A percentile compares a stretch with the other conserved stretches of the same genome.
Evolutionary conservation across 2,329 filamentous ascomycete genomes (phyloP).

Genomic region (Blastomyces gilchristii): DNA sequence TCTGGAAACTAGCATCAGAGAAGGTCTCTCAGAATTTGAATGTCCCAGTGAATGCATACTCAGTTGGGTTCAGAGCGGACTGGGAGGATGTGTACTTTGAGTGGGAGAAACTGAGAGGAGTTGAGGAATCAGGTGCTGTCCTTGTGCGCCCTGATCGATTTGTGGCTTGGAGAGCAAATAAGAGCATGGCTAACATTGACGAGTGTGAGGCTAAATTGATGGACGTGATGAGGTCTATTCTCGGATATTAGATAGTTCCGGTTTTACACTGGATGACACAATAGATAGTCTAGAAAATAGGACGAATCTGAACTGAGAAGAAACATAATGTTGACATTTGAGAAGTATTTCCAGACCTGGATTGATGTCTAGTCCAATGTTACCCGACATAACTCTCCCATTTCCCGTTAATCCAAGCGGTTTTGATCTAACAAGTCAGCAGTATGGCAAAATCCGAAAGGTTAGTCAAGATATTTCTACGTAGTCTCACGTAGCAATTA

Average conservation of each 20-base stretch:
- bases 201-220: conserved; percentile 17
- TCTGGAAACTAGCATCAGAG: neutral
- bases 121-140: conserved; percentile 49
- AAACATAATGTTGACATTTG: neutral
- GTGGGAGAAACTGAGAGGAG: conserved; percentile 45
- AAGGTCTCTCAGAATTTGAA: conserved; percentile 25
- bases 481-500: neutral
- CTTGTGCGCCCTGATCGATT: conserved; percentile 51
- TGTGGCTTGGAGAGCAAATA: conserved; percentile 43
- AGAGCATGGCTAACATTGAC: conserved; percentile 16
- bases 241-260: conserved; percentile 5
- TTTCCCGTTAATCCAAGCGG: neutral
- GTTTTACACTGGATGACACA: neutral
- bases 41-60: conserved; percentile 41
- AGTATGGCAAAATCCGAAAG: neutral
- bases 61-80: conserved; percentile 49
- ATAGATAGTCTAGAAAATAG: neutral
- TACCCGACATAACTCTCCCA: neutral
- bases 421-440: neutral
- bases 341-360: neutral
- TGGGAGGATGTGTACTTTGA: conserved; percentile 54
- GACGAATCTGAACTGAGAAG: neutral
- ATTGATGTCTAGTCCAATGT: neutral
- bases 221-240: conserved; percentile 18
- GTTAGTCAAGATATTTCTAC: neutral